Conservation (phyloP, 331 rosid genomes). For the Saraca asoca region DNA sequence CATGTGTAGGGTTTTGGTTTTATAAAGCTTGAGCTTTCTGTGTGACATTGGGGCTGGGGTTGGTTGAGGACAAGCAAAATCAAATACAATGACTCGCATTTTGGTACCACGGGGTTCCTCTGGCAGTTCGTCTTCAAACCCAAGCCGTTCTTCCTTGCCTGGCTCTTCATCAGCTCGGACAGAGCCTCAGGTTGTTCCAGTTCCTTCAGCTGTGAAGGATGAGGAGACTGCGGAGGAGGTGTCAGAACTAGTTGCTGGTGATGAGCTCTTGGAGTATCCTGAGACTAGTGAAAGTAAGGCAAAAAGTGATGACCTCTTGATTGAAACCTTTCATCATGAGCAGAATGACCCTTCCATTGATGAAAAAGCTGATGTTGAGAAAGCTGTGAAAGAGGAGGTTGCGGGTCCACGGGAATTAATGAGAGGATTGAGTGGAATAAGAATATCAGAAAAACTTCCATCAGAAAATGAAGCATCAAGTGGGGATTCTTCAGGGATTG, state of each 20-base stretch:
- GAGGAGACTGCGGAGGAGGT: constrained; percentile 62
- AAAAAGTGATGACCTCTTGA: constrained; percentile 50
- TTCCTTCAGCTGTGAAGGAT: constrained; percentile 48
- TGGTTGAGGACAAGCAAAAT: constrained; percentile 15
- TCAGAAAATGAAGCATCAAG: constrained; percentile 43
- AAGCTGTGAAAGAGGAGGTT: constrained; percentile 44
- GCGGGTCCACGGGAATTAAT: constrained; percentile 41
- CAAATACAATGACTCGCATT: constrained; percentile 65
- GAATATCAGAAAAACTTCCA: constrained; percentile 43
- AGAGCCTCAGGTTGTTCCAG: constrained; percentile 50
- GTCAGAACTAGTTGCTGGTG: constrained; percentile 42
- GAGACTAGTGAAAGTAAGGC: constrained; percentile 44
- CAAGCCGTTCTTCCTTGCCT: constrained; percentile 51
- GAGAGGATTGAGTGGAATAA: constrained; percentile 41
- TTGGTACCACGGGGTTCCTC: constrained; percentile 77
- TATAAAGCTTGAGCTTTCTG: constrained; percentile 30
- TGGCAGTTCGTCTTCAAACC: constrained; percentile 63
- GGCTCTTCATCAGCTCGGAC: constrained; percentile 53
- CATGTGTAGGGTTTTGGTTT: constrained; percentile 35
- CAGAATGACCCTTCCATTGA: constrained; percentile 43
- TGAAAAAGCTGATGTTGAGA: constrained; percentile 48
- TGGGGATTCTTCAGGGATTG: constrained; percentile 37
- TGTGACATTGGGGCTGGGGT: constrained; percentile 7
- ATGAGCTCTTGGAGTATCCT: constrained; percentile 50
- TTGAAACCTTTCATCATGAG: constrained; percentile 44